Evolutionary conservation across 805 yeast species (phyloP), one percentile per base, ranked within the genome.

Genomic region (Nakazawaea ernobii): DNA sequence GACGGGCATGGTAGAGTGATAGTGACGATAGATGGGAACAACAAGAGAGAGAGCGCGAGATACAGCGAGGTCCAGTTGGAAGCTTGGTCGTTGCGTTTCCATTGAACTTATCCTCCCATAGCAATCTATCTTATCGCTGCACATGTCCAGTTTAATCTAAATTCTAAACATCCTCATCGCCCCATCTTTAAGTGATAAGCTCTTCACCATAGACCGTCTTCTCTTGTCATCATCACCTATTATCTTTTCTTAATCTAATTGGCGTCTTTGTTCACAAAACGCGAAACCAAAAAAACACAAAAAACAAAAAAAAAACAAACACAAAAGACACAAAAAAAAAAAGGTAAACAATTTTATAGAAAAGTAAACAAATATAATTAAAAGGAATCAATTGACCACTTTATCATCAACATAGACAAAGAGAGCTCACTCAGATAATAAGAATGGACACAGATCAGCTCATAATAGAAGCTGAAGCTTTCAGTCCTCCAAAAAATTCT

Each of bases 371-470:
- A 38, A 36, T 11, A 30, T 20, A 20, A 20, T 20, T 3, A 20
- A 20, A 20, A 20, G 24, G 24, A 20, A 3, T 33, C 15, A 10
- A 33, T 33, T 33, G 15, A 33, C 6, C 32, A 9, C 10, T 10
- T 3, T 30, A 10, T 13, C n/a, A 30, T 30, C 32, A 30, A 13
- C 14, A 6, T n/a, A 33, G 14, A 24, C 20, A 20, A 5, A 7
- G n/a, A 35, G 14, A 8, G 30, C 9, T 15, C 14, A 28, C 13
- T 10, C n/a, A 8, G n/a, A 29, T 24, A 43, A 17, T 13, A 26
- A n/a, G 8, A 9, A 48, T 48, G 50, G 50, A 48, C 27, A 32
- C 43, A 10, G 50, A 48, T 13, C 36, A 39, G 29, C 28, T 48
- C 20, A 48, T 48, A 8, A 43, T 20, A 6, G 47, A 48, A 14